Evolutionary conservation across 2,329 filamentous ascomycete species (phyloP).

Genomic region (Nemania sp.): DNA sequence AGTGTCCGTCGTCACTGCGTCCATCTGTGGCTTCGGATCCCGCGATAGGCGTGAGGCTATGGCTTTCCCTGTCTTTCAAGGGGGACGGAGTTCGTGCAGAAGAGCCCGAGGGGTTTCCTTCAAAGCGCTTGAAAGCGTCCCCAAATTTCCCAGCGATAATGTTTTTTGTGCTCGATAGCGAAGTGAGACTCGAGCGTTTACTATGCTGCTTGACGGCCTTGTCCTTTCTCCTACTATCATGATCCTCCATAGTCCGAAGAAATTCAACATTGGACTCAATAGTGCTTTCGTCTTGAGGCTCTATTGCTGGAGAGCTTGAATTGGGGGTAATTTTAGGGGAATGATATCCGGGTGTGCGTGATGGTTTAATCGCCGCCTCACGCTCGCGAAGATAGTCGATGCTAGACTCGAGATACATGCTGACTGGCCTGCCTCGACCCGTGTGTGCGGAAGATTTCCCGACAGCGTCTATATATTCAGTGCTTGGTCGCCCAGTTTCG

Average conservation of each 20-base stretch:
- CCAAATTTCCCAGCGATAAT: constrained; percentile 88
- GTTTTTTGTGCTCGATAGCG: constrained; percentile 75
- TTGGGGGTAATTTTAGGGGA: constrained; percentile 45
- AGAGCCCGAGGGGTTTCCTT: constrained; percentile 53
- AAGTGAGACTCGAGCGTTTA: constrained; percentile 76
- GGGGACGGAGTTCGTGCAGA: constrained; percentile 54
- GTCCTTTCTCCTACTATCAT: constrained; percentile 61
- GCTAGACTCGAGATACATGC: constrained; percentile 81
- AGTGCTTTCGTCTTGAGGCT: constrained; percentile 61
- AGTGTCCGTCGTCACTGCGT: constrained; percentile 68
- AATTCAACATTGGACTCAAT: constrained; percentile 84
- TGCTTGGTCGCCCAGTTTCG: constrained; percentile 68
- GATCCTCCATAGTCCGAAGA: constrained; percentile 74
- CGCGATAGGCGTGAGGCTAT: constrained; percentile 69
- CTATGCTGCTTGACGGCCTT: constrained; percentile 57
- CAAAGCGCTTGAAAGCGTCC: constrained; percentile 91
- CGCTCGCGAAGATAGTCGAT: constrained; percentile 81
- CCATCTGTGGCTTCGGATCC: constrained; percentile 76
- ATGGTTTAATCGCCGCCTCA: constrained; percentile 59
- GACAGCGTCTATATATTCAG: constrained; percentile 64
- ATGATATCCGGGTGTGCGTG: constrained; percentile 42
- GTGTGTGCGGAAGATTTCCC: constrained; percentile 62
- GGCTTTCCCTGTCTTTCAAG: constrained; percentile 52
- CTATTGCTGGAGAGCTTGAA: constrained; percentile 48
- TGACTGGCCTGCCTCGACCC: constrained; percentile 71